phyloP scores from a whole-genome alignment of 306 rosid genomes.

The Oemleria cerasiformis region DNA sequence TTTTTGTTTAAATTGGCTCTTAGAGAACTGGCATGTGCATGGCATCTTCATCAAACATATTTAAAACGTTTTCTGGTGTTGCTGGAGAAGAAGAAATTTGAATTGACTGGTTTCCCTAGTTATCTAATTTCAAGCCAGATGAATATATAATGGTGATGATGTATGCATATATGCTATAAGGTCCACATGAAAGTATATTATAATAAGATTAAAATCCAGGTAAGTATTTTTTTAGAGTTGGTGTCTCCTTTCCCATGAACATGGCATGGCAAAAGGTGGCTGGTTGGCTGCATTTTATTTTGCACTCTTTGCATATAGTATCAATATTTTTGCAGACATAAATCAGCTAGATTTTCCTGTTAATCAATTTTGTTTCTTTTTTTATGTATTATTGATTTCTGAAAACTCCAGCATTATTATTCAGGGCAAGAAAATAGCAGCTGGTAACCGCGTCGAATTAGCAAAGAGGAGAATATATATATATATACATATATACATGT shows the following conservation, averaged over 20 bases:
- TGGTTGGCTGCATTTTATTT: constrained; percentile 10
- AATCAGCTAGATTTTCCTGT: not conserved
- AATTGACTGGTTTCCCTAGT: not conserved
- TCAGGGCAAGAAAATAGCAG: not conserved
- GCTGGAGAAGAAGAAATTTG: constrained; percentile 3
- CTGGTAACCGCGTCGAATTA: not conserved
- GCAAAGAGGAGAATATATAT: not conserved
- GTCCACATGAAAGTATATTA: not conserved
- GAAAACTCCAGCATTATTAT: not conserved
- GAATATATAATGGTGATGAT: too few species aligned
- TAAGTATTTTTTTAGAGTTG: not conserved
- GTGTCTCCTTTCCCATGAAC: constrained; percentile 16
- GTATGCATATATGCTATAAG: not conserved
- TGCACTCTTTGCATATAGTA: not conserved
- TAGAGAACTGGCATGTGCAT: not conserved
- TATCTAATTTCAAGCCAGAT: not conserved
- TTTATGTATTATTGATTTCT: not conserved
- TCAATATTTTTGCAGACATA: not conserved
- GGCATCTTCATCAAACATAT: too few species aligned
- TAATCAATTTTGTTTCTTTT: not conserved
- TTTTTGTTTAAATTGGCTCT: not conserved
- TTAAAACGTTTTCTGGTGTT: constrained; percentile 3
- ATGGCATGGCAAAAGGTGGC: constrained; percentile 18
- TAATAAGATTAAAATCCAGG: not conserved
- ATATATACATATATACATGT: too few species aligned